phyloP scores from a whole-genome alignment of 2,329 filamentous ascomycete species.

The Trichoderma cornu-damae region DNA sequence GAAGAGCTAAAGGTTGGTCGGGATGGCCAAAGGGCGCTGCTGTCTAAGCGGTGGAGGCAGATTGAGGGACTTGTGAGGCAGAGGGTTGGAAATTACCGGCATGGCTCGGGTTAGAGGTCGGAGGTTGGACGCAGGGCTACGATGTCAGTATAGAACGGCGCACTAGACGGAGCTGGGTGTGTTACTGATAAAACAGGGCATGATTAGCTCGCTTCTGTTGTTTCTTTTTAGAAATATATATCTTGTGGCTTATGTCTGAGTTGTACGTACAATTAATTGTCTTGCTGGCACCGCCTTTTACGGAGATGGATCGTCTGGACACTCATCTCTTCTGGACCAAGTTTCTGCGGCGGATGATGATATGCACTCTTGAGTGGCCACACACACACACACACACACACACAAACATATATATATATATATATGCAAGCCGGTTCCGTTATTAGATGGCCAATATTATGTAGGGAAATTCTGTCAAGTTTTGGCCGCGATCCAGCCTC shows the following conservation, averaged over 20 bases:
- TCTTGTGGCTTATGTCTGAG: too few relatives aligned
- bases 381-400: too few relatives aligned
- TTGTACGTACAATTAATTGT: too few relatives aligned
- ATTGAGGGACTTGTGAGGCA: neutral
- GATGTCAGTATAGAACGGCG: neutral
- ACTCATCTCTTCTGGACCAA: neutral
- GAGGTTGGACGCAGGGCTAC: neutral
- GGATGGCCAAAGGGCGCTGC: neutral
- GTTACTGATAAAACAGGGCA: neutral
- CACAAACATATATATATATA: too few relatives aligned
- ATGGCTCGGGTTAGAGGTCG: neutral
- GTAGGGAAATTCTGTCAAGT: too few relatives aligned
- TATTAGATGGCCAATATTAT: too few relatives aligned
- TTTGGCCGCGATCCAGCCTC: too few relatives aligned
- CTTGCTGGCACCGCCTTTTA: neutral
- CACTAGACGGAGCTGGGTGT: neutral
- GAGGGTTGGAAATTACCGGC: neutral
- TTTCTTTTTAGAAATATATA: too few relatives aligned
- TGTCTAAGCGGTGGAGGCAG: constrained; percentile 4
- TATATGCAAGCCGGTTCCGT: too few relatives aligned
- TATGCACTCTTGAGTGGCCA: too few relatives aligned
- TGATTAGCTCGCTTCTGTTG: neutral
- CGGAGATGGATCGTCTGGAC: neutral
- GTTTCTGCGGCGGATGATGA: neutral
- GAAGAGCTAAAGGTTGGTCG: neutral